Evolutionary conservation across 148 eudicot genomes (phyloP).

Genomic region (Simmondsia chinensis): DNA sequence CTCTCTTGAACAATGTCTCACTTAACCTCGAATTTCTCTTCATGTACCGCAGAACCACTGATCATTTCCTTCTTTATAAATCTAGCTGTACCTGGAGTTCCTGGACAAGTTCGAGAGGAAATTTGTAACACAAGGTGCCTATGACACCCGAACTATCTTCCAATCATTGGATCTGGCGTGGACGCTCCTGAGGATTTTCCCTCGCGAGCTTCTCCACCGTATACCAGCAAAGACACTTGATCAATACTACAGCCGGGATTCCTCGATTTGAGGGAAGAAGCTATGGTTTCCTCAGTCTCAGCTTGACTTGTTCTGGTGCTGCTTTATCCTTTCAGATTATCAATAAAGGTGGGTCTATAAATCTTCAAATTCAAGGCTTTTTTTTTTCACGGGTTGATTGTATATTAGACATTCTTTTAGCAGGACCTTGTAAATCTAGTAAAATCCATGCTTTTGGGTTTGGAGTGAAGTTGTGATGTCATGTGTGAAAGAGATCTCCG

Average conservation of each 20-base stretch:
- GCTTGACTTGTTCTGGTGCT: background rate
- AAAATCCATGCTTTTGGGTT: too few species aligned
- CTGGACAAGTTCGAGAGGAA: conserved; percentile 97
- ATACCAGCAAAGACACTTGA: conserved; percentile 99
- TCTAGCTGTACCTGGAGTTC: conserved; percentile 87
- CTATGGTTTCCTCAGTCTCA: too few species aligned
- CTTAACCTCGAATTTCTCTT: too few species aligned
- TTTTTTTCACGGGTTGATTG: conserved; percentile 12
- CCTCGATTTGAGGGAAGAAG: conserved; percentile 39
- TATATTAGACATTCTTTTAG: conserved; percentile 22
- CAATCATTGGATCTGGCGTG: conserved; percentile 98
- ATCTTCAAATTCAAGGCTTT: too few species aligned
- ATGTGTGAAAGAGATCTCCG: too few species aligned
- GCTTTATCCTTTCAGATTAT: background rate
- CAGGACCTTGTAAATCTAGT: conserved; percentile 21
- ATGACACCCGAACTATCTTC: conserved; percentile 90
- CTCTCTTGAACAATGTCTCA: background rate
- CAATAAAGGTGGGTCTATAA: conserved; percentile 30
- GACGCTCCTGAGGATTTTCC: conserved; percentile 94
- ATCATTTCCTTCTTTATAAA: background rate
- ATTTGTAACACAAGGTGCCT: conserved; percentile 94
- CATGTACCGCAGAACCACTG: too few species aligned
- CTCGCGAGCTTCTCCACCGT: conserved; percentile 98
- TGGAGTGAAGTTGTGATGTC: too few species aligned
- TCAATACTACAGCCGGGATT: conserved; percentile 80